Conservation (phyloP, 768 basidiomycete genomes). For the Mycena indigotica region DNA sequence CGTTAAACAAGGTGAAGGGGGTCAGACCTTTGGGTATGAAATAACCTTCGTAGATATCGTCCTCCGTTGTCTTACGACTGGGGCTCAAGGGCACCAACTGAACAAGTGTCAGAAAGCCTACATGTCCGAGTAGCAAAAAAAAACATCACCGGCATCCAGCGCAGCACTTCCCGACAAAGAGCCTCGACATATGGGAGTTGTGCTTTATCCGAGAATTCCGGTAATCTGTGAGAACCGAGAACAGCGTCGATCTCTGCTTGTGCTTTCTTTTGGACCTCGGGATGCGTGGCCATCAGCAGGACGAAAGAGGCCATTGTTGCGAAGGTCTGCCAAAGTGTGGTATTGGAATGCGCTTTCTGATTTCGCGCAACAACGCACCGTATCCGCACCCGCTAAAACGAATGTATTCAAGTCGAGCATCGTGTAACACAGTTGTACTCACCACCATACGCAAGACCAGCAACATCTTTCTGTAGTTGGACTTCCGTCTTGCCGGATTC, state of each 20-base stretch:
- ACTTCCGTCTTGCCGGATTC: not conserved
- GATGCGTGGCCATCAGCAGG: constrained; percentile 15
- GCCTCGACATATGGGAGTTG: constrained; percentile 16
- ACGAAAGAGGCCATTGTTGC: constrained; percentile 10
- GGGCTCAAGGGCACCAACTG: not conserved
- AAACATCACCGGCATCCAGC: constrained; percentile 1
- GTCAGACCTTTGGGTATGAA: constrained; percentile 12
- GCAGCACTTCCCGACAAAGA: constrained; percentile 3
- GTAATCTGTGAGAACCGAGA: constrained; percentile 14
- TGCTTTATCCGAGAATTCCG: constrained; percentile 2
- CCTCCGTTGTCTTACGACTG: not conserved
- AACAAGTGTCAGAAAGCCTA: too few relatives aligned
- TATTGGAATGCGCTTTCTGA: too few relatives aligned
- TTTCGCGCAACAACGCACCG: not conserved
- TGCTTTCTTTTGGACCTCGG: constrained; percentile 14
- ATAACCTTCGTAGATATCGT: constrained; percentile 15
- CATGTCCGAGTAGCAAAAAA: not conserved
- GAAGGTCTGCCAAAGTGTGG: constrained; percentile 7
- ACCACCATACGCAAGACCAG: not conserved
- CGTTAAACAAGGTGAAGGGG: not conserved
- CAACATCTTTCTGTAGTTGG: not conserved
- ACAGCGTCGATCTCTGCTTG: constrained; percentile 14
- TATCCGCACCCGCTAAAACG: not conserved
- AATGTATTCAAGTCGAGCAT: not conserved
- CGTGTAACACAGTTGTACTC: not conserved